Evolutionary conservation across 2,329 filamentous ascomycete genomes (phyloP).

Genomic region (Bimuria novae-zelandiae): DNA sequence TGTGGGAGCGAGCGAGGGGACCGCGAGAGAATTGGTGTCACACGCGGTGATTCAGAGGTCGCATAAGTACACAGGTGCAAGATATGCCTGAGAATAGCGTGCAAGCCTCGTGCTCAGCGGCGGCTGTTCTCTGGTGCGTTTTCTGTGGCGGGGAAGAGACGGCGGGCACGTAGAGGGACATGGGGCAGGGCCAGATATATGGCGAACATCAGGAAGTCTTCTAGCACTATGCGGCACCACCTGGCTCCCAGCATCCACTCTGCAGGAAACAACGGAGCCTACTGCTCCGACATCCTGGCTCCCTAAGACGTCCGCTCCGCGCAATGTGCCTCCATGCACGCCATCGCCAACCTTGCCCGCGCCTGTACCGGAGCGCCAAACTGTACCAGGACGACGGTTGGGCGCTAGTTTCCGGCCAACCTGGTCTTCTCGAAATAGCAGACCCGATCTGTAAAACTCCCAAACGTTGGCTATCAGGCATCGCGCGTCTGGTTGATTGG

Average conservation of each 20-base stretch:
- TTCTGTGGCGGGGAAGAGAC: slow-evolving; percentile 18
- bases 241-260: slow-evolving; percentile 15
- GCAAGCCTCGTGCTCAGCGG: slow-evolving; percentile 32
- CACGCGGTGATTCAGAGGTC: slow-evolving; percentile 30
- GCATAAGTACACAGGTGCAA: slow-evolving; percentile 10
- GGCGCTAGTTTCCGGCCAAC: slow-evolving; percentile 31
- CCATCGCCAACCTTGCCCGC: slow-evolving; percentile 27
- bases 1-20: slow-evolving; percentile 32
- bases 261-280: slow-evolving; percentile 34
- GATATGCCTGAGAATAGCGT: slow-evolving; percentile 18
- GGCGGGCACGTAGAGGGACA: slow-evolving; percentile 19
- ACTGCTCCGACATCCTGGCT: slow-evolving; percentile 13
- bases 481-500: slow-evolving; percentile 20
- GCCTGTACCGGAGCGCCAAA: slow-evolving; percentile 16
- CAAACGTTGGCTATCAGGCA: slow-evolving; percentile 28
- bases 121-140: slow-evolving; percentile 21
- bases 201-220: slow-evolving; percentile 25
- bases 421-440: slow-evolving; percentile 34
- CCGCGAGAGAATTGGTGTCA: slow-evolving; percentile 34
- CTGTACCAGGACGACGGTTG: slow-evolving; percentile 13
- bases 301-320: slow-evolving; percentile 17
- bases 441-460: slow-evolving; percentile 27
- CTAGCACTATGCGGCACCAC: slow-evolving; percentile 8
- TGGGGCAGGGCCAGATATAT: slow-evolving; percentile 35
- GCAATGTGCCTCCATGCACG: slow-evolving; percentile 24